These are phyloP conservation scores for Aspergillus sp. DNA, from an alignment of 2,329 filamentous ascomycete genomes.

Conservation along the genomic window DNA sequence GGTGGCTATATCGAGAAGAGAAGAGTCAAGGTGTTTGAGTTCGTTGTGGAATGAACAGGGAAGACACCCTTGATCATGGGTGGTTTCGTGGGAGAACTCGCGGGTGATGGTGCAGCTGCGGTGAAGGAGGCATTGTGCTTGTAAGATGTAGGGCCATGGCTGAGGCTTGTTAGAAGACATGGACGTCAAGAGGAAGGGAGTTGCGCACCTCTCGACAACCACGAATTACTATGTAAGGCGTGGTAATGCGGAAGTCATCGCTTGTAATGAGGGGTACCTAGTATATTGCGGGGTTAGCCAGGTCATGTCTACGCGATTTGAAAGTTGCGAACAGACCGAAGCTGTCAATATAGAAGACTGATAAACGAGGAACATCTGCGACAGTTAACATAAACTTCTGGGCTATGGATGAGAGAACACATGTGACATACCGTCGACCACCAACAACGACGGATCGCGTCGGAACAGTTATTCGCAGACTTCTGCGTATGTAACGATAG, in stretches of 20 bases:
- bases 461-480: conserved; percentile 10
- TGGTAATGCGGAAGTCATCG: conserved; percentile 26
- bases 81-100: conserved; percentile 16
- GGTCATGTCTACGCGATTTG: background rate
- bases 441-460: conserved; percentile 26
- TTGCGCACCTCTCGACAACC: conserved; percentile 21
- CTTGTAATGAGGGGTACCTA: conserved; percentile 23
- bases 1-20: conserved; percentile 12
- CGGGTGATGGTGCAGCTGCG: conserved; percentile 4
- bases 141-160: conserved; percentile 19
- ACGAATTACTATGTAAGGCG: conserved; percentile 22
- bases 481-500: conserved; percentile 21
- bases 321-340: conserved; percentile 10
- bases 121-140: conserved; percentile 22
- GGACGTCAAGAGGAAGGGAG: background rate
- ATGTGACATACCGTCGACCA: conserved; percentile 27
- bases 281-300: background rate
- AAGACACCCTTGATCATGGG: background rate
- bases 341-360: conserved; percentile 19
- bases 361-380: conserved; percentile 21
- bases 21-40: conserved; percentile 18
- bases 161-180: background rate
- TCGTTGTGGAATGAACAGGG: conserved; percentile 7
- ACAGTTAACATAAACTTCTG: background rate
- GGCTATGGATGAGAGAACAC: background rate